A percentile compares a stretch with the other conserved stretches of the same genome.
These are phyloP conservation scores for Scopulariopsis brevicaulis DNA, from an alignment of 2,329 filamentous ascomycete species.

Conservation along the genomic window DNA sequence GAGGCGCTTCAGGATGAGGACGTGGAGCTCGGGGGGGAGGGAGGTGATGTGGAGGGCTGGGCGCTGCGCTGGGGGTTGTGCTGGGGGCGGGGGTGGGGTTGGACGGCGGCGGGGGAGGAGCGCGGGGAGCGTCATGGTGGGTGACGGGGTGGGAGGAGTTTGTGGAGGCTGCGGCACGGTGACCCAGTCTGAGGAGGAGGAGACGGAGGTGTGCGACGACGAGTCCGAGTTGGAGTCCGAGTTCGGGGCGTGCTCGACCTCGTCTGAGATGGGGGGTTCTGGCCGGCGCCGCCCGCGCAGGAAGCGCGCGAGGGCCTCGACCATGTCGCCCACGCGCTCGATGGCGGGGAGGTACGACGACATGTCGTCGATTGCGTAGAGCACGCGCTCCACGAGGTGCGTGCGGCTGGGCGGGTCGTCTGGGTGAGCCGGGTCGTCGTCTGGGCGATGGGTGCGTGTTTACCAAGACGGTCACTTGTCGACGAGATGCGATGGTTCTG, in stretches of 20 bases:
- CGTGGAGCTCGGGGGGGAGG: slow-evolving; percentile 28
- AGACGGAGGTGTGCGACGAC: background rate
- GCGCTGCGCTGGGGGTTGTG: background rate
- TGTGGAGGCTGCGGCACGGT: background rate
- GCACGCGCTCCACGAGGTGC: background rate
- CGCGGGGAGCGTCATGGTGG: background rate
- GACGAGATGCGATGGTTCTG: no score
- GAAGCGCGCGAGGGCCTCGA: background rate
- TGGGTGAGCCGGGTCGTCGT: no score
- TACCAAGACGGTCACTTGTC: no score
- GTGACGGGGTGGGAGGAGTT: background rate
- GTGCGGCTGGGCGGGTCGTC: background rate
- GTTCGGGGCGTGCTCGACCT: background rate
- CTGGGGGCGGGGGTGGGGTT: background rate
- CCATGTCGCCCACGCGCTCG: background rate
- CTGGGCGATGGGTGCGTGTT: no score
- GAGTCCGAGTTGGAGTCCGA: background rate
- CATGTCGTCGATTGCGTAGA: background rate
- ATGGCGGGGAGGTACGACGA: background rate
- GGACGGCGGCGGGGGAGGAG: background rate
- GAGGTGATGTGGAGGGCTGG: slow-evolving; percentile 1
- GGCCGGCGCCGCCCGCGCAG: background rate
- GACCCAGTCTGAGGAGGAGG: background rate
- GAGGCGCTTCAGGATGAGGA: slow-evolving; percentile 26
- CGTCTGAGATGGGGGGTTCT: background rate